phyloP scores from a whole-genome alignment of 768 basidiomycete genomes.

The Naematelia aurantialba region DNA sequence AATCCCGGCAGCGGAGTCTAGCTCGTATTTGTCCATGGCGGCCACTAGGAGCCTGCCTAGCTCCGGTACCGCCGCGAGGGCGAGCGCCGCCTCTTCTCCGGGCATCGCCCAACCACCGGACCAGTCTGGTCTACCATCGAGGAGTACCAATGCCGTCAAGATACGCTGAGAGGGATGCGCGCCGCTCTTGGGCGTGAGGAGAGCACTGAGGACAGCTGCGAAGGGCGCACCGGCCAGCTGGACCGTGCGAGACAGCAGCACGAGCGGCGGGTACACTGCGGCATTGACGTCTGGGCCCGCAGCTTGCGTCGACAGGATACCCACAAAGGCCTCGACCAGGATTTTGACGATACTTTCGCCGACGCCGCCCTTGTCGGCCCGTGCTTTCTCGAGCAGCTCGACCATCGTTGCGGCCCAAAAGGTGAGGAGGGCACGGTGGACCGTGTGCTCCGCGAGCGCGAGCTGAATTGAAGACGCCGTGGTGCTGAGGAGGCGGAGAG shows the following conservation, averaged over 20 bases:
- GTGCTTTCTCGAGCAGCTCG: slow-evolving; percentile 66
- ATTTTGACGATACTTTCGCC: slow-evolving; percentile 43
- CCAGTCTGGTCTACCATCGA: slow-evolving; percentile 36
- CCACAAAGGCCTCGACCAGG: slow-evolving; percentile 43
- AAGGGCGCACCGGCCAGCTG: slow-evolving; percentile 43
- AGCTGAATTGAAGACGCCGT: slow-evolving; percentile 63
- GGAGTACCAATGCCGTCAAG: slow-evolving; percentile 41
- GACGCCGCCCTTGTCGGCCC: slow-evolving; percentile 61
- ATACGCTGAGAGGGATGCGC: slow-evolving; percentile 42
- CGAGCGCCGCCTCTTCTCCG: slow-evolving; percentile 18
- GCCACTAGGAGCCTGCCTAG: slow-evolving; percentile 31
- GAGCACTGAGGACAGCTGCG: slow-evolving; percentile 29
- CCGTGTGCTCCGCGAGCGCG: slow-evolving; percentile 50
- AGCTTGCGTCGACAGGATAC: slow-evolving; percentile 22
- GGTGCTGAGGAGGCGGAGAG: slow-evolving; percentile 64
- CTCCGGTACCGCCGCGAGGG: slow-evolving; percentile 23
- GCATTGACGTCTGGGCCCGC: slow-evolving; percentile 42
- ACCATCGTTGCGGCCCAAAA: slow-evolving; percentile 78
- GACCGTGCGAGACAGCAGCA: slow-evolving; percentile 42
- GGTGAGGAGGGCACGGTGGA: slow-evolving; percentile 68
- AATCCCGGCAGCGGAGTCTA: slow-evolving; percentile 28
- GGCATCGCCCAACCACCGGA: slow-evolving; percentile 23
- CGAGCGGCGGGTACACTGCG: slow-evolving; percentile 45
- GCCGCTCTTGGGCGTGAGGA: slow-evolving; percentile 31
- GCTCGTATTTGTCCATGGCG: slow-evolving; percentile 36